phyloP scores from a whole-genome alignment of 805 yeast genomes.

The Yueomyces sp. region DNA sequence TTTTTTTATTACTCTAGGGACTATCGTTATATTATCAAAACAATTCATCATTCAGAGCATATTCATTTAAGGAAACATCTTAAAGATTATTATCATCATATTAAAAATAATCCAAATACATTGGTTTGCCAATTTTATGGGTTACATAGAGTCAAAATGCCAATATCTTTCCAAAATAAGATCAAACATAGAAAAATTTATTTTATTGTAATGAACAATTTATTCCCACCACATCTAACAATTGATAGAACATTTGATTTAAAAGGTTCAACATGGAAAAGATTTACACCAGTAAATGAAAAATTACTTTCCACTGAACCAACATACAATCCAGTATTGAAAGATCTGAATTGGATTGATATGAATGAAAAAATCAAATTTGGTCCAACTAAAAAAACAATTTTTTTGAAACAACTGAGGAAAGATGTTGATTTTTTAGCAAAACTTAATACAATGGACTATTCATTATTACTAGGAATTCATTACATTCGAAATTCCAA shows the following conservation, averaged over 20 bases:
- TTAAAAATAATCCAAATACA: constrained; percentile 74
- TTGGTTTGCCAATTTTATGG: constrained; percentile 94
- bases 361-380: constrained; percentile 48
- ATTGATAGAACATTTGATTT: constrained; percentile 78
- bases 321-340: constrained; percentile 37
- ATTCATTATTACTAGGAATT: constrained; percentile 77
- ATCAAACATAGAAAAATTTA: constrained; percentile 59
- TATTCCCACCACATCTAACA: constrained; percentile 87
- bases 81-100: constrained; percentile 68
- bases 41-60: constrained; percentile 90
- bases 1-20: constrained; percentile 92
- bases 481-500: constrained; percentile 43
- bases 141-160: constrained; percentile 83
- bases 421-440: constrained; percentile 64
- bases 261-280: constrained; percentile 86
- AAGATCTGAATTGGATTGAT: constrained; percentile 84
- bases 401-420: constrained; percentile 55
- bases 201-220: constrained; percentile 90
- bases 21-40: constrained; percentile 86
- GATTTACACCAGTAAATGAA: constrained; percentile 33
- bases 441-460: constrained; percentile 84
- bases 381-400: constrained; percentile 54
- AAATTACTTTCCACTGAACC: constrained; percentile 13
- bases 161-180: constrained; percentile 32
- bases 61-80: constrained; percentile 62